These are phyloP conservation scores for Cercis canadensis DNA, from an alignment of 306 rosid species.

Conservation along the genomic window DNA sequence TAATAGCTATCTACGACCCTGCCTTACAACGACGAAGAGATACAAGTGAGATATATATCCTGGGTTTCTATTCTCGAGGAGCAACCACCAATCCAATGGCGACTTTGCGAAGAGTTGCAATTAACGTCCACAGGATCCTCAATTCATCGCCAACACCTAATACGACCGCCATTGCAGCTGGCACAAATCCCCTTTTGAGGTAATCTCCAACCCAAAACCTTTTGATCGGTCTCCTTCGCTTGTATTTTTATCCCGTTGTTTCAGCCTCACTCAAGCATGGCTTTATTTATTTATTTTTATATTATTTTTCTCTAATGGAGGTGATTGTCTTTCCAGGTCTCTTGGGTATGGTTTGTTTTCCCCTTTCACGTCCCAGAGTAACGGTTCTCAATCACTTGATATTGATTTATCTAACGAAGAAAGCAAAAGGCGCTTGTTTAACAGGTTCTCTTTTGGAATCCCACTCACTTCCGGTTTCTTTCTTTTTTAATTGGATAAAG, in stretches of 20 bases:
- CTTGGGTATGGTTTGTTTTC: conserved; percentile 21
- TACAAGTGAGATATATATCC: background rate
- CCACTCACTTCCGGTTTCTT: background rate
- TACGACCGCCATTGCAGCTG: conserved; percentile 30
- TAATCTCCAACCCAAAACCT: background rate
- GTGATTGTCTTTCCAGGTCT: conserved; percentile 31
- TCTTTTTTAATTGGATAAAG: background rate
- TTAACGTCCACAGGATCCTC: conserved; percentile 43
- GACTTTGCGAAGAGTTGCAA: conserved; percentile 47
- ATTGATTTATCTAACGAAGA: conserved; percentile 78
- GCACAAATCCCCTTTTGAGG: conserved; percentile 31
- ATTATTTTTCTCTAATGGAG: background rate
- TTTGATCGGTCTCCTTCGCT: no score
- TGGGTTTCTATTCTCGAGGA: background rate
- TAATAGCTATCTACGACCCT: no score
- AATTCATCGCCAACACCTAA: conserved; percentile 30
- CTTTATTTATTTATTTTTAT: no score
- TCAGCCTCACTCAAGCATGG: background rate
- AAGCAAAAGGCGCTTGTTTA: conserved; percentile 71
- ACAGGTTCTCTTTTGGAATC: conserved; percentile 51
- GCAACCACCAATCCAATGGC: conserved; percentile 41
- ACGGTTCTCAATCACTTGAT: conserved; percentile 30
- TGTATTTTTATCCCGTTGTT: background rate
- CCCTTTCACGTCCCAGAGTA: conserved; percentile 44
- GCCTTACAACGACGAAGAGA: no score